Conservation (phyloP, 495 filamentous ascomycete species). For the Neurospora sp. region DNA sequence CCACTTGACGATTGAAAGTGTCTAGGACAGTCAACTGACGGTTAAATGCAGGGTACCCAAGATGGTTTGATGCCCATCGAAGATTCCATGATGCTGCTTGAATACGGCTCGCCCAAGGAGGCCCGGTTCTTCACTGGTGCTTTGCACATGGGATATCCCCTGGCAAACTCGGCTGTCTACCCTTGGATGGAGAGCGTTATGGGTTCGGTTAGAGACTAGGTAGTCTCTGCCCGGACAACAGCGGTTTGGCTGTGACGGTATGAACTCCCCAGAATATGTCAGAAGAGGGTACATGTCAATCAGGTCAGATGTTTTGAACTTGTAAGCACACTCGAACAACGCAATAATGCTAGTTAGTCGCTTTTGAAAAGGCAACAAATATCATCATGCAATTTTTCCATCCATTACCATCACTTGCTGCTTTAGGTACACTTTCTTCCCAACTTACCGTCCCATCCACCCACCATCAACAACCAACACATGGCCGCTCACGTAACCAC, state of each 20-base stretch:
- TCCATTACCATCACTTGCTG: neutral
- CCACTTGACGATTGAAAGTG: neutral
- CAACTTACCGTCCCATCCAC: slow-evolving; percentile 74
- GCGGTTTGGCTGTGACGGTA: neutral
- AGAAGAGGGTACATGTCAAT: neutral
- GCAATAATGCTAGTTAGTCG: neutral
- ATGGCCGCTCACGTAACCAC: slow-evolving; percentile 74
- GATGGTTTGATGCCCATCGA: slow-evolving; percentile 73
- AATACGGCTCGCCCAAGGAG: slow-evolving; percentile 66
- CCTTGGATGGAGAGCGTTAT: slow-evolving; percentile 47
- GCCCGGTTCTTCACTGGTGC: slow-evolving; percentile 49
- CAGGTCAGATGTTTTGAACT: neutral
- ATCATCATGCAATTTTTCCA: neutral
- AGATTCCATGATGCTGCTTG: slow-evolving; percentile 57
- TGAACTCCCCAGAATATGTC: neutral
- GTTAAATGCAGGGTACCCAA: slow-evolving; percentile 44
- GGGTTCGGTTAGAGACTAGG: slow-evolving; percentile 15
- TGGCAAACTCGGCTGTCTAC: slow-evolving; percentile 41
- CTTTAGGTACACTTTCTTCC: neutral
- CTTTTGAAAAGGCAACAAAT: neutral
- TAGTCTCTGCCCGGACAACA: neutral
- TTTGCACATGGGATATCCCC: slow-evolving; percentile 58
- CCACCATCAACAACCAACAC: slow-evolving; percentile 79
- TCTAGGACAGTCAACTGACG: neutral
- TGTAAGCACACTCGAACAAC: neutral